Evolutionary conservation across 192 early-diverging fungal genomes (phyloP).

Genomic region (Entomortierella parvispora): DNA sequence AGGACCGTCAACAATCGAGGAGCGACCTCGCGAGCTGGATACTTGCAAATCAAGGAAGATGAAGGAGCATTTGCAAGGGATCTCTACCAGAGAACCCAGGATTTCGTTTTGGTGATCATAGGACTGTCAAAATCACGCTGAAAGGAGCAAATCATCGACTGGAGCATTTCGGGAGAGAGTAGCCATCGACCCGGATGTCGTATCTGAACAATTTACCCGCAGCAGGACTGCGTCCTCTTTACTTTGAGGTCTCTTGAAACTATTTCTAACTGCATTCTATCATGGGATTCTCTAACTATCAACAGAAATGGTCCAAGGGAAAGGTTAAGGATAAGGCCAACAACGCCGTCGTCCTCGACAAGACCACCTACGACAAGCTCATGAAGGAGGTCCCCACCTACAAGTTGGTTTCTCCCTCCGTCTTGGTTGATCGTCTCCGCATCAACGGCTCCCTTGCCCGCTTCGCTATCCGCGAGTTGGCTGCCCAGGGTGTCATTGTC

Average conservation of each 20-base stretch:
- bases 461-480: slow-evolving; percentile 31
- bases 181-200: no score
- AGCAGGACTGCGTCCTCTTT: no score
- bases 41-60: no score
- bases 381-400: slow-evolving; percentile 99
- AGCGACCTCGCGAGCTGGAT: not conserved
- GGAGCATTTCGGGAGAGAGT: no score
- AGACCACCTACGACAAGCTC: slow-evolving; percentile 95
- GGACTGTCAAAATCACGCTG: no score
- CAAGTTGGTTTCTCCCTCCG: slow-evolving; percentile 97
- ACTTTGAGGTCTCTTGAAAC: no score
- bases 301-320: slow-evolving; percentile 99
- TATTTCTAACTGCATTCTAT: not conserved
- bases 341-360: slow-evolving; percentile 97
- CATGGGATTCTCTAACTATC: not conserved
- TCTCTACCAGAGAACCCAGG: no score
- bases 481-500: slow-evolving; percentile 85
- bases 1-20: not conserved
- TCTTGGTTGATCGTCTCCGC: slow-evolving; percentile 96
- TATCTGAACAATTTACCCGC: no score
- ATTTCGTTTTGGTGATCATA: no score
- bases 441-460: slow-evolving; percentile 98
- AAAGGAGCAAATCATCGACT: no score
- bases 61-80: no score
- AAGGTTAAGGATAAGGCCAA: slow-evolving; percentile 99